Conservation (phyloP, 345 rosid genomes). For the Hibiscus mutabilis region DNA sequence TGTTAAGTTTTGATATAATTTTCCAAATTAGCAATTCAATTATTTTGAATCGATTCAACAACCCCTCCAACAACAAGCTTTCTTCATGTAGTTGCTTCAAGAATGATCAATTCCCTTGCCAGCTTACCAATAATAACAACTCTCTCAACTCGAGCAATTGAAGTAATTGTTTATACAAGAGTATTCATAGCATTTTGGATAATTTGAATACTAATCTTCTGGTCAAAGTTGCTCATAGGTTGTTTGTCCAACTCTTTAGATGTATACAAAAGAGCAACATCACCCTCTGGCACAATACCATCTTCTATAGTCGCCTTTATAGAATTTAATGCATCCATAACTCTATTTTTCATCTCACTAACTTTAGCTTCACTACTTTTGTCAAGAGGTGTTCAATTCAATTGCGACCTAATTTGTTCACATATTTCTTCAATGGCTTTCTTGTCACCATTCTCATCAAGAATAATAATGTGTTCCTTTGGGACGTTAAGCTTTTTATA, state of each 20-base stretch:
- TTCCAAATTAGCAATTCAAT: too few species aligned
- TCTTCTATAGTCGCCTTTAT: constrained; percentile 98
- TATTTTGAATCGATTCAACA: too few species aligned
- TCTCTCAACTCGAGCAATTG: constrained; percentile 92
- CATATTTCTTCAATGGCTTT: constrained; percentile 79
- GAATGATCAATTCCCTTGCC: too few species aligned
- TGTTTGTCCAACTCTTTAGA: constrained; percentile 78
- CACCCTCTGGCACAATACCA: constrained; percentile 99
- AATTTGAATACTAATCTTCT: constrained; percentile 87
- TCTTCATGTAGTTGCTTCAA: too few species aligned
- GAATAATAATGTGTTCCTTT: constrained; percentile 81
- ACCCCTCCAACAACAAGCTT: too few species aligned
- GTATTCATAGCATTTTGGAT: constrained; percentile 94
- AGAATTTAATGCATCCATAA: constrained; percentile 91
- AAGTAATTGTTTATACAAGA: constrained; percentile 74
- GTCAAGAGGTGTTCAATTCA: constrained; percentile 60
- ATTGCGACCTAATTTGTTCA: constrained; percentile 70
- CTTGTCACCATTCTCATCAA: constrained; percentile 97
- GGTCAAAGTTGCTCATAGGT: constrained; percentile 81
- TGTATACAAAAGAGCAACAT: constrained; percentile 89
- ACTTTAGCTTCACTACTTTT: constrained; percentile 87
- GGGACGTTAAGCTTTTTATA: constrained; percentile 76
- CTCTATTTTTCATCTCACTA: constrained; percentile 87
- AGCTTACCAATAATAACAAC: constrained; percentile 96
- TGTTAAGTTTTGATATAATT: too few species aligned